Percentiles rank a stretch among this genome's conserved stretches.
Evolutionary conservation across 2,329 filamentous ascomycete genomes (phyloP).

Genomic region (Fusarium albidum): DNA sequence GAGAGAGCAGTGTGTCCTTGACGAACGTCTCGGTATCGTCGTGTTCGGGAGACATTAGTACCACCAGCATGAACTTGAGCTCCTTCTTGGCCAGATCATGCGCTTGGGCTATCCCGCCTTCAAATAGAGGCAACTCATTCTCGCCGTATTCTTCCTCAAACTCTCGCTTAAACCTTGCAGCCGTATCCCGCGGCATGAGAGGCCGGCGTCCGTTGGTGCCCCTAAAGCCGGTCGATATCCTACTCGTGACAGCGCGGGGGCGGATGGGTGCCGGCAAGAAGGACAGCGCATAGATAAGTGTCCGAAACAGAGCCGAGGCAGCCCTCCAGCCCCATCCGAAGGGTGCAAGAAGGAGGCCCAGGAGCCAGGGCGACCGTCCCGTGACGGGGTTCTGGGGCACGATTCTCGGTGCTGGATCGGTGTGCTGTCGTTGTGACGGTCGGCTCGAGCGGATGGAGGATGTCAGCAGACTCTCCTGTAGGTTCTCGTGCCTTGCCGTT

Average conservation of each 20-base stretch:
- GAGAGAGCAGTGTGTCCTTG: conserved; percentile 79
- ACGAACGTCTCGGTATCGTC: conserved; percentile 89
- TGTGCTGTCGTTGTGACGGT: conserved; percentile 42
- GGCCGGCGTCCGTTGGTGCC: conserved; percentile 76
- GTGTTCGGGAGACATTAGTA: conserved; percentile 91
- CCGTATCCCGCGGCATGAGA: conserved; percentile 85
- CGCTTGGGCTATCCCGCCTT: conserved; percentile 90
- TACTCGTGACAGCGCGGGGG: conserved; percentile 62
- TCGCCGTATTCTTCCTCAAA: conserved; percentile 93
- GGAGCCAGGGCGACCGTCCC: conserved; percentile 76
- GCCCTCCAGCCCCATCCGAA: conserved; percentile 81
- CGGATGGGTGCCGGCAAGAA: conserved; percentile 76
- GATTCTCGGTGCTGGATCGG: conserved; percentile 81
- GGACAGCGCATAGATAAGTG: conserved; percentile 80
- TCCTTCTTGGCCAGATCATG: conserved; percentile 91
- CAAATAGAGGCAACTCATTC: conserved; percentile 77
- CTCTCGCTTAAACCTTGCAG: conserved; percentile 86
- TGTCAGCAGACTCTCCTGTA: conserved; percentile 67
- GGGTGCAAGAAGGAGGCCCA: conserved; percentile 82
- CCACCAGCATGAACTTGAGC: conserved; percentile 87
- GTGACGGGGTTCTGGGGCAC: conserved; percentile 77
- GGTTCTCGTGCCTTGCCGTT: conserved; percentile 74
- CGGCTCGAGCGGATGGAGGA: conserved; percentile 33
- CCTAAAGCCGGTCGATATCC: conserved; percentile 59
- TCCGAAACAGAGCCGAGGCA: conserved; percentile 72